Evolutionary conservation across 345 rosid species (phyloP), one percentile per base, ranked within the genome.

Genomic region (Brassica nigra): DNA sequence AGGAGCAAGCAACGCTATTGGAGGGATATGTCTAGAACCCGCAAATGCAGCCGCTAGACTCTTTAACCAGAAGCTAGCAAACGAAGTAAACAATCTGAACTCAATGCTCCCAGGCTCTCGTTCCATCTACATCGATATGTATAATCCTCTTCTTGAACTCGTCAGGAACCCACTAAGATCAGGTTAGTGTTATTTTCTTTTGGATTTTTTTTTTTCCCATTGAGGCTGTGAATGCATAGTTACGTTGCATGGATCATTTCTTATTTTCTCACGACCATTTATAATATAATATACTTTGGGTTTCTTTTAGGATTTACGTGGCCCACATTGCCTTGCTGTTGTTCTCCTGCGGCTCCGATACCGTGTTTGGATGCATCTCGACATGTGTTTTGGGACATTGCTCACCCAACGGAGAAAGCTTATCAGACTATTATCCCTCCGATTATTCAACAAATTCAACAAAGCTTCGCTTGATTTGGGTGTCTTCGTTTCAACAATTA

Each of bases 321-420:
- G 42, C 63, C 63, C 6, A 79, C 64, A 11, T 44, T 39, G 20
- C 78, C 78, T 58, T 80, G 83, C 29, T 75, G 79, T 62, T 74
- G 79, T 68, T 7, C 75, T 52, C 78, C 78, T 8, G 59, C 59
- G 52, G 78, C 83, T 66, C 75, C 64, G 3, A 2, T 62, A 11
- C 76, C 71, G n/a, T 79, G 82, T 30, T 20, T 73, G 74, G 82
- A 75, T 62, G 71, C 79, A 28, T 74, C 79, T 69, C 75, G 66
- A 20, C 5, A 80, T 68, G 79, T 75, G 66, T 80, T 80, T 80
- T 80, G 76, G 83, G 83, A 80, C 66, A 49, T 62, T 74, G 83
- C 6, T 5, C 83, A 80, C 18, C 83, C 83, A 7, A 4, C 83
- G 3, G 68, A 80, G 76, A 80, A 10, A 62, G 70, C 83, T 61